Percentiles rank a stretch among this genome's conserved stretches.
phyloP scores from a whole-genome alignment of 139 green algal genomes.

The Deuterostichococcus epilithicus region DNA sequence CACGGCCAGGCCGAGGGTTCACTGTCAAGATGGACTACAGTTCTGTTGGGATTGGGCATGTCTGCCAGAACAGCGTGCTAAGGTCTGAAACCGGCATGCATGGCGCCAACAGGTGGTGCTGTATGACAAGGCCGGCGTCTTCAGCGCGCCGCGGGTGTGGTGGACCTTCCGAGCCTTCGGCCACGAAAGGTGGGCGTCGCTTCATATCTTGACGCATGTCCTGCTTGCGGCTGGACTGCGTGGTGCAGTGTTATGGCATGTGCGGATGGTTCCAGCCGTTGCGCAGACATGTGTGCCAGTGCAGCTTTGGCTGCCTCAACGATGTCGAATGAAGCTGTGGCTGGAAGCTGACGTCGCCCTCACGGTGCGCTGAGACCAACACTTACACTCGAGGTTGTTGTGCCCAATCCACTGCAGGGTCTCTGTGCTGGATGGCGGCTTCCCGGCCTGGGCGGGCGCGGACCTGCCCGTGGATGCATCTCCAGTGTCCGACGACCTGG shows the following conservation, averaged over 20 bases:
- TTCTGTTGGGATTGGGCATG: neutral
- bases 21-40: neutral
- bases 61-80: neutral
- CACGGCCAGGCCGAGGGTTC: too few relatives aligned
- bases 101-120: slow-evolving; percentile 57
- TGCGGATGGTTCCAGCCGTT: neutral
- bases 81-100: neutral
- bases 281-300: too few relatives aligned
- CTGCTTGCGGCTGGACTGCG: too few relatives aligned
- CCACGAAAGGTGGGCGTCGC: slow-evolving; percentile 48
- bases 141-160: slow-evolving; percentile 82
- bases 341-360: too few relatives aligned
- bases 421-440: slow-evolving; percentile 84
- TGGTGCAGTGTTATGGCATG: neutral
- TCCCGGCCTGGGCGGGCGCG: slow-evolving; percentile 69
- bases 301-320: too few relatives aligned
- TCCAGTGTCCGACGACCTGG: slow-evolving; percentile 30
- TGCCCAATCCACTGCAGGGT: slow-evolving; percentile 45
- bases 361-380: too few relatives aligned
- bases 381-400: neutral
- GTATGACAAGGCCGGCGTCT: slow-evolving; percentile 88
- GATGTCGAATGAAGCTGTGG: too few relatives aligned
- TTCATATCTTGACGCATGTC: too few relatives aligned
- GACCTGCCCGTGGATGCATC: slow-evolving; percentile 42
- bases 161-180: slow-evolving; percentile 88